Evolutionary conservation across 2,329 filamentous ascomycete species (phyloP).

Genomic region (Parastagonospora nodorum): DNA sequence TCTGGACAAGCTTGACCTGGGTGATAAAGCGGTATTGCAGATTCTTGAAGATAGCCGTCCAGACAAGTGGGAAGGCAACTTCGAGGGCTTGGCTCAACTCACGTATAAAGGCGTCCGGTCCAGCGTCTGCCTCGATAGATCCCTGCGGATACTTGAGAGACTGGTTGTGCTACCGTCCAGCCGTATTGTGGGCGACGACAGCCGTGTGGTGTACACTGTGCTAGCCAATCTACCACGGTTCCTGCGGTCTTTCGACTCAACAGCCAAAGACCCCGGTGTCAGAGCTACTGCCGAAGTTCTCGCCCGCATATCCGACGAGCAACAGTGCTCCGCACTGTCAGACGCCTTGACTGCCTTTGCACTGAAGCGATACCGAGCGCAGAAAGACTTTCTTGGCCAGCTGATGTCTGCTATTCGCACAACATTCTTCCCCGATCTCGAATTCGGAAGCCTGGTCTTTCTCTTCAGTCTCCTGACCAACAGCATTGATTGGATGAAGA

Average conservation of each 20-base stretch:
- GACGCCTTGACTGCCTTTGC: slow-evolving; percentile 73
- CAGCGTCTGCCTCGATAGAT: slow-evolving; percentile 77
- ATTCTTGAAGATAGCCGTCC: slow-evolving; percentile 80
- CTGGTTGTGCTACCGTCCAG: slow-evolving; percentile 80
- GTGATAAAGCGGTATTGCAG: slow-evolving; percentile 69
- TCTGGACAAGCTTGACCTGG: slow-evolving; percentile 81
- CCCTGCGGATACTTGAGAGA: slow-evolving; percentile 76
- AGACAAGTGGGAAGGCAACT: slow-evolving; percentile 83
- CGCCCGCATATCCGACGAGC: slow-evolving; percentile 73
- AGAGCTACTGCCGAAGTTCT: slow-evolving; percentile 71
- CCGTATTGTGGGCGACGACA: slow-evolving; percentile 79
- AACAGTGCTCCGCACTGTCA: slow-evolving; percentile 68
- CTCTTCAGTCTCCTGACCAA: slow-evolving; percentile 92
- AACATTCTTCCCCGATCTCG: slow-evolving; percentile 79
- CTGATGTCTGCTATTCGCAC: slow-evolving; percentile 75
- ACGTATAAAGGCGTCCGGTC: slow-evolving; percentile 93
- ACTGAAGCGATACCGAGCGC: slow-evolving; percentile 66
- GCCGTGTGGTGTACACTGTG: slow-evolving; percentile 81
- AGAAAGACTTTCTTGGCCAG: slow-evolving; percentile 76
- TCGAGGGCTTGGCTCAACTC: slow-evolving; percentile 83
- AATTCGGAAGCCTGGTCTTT: slow-evolving; percentile 86
- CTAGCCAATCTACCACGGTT: slow-evolving; percentile 91
- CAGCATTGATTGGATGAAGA: slow-evolving; percentile 83
- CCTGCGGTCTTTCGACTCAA: slow-evolving; percentile 75
- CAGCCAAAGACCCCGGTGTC: slow-evolving; percentile 53